These are phyloP conservation scores for Amanita molliuscula DNA, from an alignment of 768 basidiomycete species.

Conservation along the genomic window DNA sequence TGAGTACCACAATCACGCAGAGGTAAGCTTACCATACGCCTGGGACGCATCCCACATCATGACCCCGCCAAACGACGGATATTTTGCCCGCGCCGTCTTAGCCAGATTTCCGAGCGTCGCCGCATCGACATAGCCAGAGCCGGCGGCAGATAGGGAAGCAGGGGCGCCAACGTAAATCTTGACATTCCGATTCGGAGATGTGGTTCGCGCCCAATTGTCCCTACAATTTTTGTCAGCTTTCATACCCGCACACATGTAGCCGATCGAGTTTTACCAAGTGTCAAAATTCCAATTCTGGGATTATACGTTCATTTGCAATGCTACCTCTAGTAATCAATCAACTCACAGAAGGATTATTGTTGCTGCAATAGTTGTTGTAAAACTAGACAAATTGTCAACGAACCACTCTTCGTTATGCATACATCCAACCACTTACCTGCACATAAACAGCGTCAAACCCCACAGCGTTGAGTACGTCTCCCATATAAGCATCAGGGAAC, in stretches of 20 bases:
- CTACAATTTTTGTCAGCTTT: conserved; percentile 10
- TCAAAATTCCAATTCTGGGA: conserved; percentile 37
- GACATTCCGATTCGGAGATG: conserved; percentile 40
- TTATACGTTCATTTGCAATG: background rate
- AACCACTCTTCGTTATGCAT: background rate
- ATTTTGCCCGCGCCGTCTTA: conserved; percentile 28
- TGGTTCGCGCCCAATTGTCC: conserved; percentile 48
- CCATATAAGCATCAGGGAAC: conserved; percentile 50
- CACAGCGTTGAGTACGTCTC: conserved; percentile 42
- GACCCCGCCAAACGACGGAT: conserved; percentile 45
- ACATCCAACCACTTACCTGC: conserved; percentile 34
- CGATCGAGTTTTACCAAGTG: conserved; percentile 22
- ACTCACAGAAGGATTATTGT: conserved; percentile 28
- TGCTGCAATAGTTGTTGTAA: conserved; percentile 39
- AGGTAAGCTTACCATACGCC: conserved; percentile 20
- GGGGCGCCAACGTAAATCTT: conserved; percentile 51
- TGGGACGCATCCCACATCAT: conserved; percentile 33
- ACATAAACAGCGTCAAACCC: conserved; percentile 59
- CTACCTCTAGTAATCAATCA: background rate
- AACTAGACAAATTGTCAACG: conserved; percentile 16
- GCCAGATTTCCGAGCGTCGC: conserved; percentile 30
- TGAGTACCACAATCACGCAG: background rate
- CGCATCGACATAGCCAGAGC: conserved; percentile 41
- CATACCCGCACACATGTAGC: background rate
- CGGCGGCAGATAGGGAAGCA: conserved; percentile 37